Evolutionary conservation across 768 basidiomycete species (phyloP).

Genomic region (Panellus pusillus): DNA sequence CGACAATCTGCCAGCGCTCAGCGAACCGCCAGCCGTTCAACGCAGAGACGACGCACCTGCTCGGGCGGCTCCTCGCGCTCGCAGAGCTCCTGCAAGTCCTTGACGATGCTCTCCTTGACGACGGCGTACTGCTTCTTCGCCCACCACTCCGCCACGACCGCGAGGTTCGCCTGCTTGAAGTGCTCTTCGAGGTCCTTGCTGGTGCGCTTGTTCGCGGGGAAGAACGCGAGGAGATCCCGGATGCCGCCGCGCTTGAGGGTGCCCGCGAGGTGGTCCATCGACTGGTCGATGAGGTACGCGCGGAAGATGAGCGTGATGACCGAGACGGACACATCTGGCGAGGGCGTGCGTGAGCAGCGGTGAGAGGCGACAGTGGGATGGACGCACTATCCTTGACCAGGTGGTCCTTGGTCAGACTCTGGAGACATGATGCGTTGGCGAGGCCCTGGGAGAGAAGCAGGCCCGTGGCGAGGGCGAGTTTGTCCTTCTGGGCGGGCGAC

Average conservation of each 20-base stretch:
- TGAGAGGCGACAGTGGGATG: conserved; percentile 1
- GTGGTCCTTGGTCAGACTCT: conserved; percentile 88
- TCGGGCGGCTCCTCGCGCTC: conserved; percentile 69
- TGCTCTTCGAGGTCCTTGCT: conserved; percentile 76
- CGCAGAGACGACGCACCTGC: conserved; percentile 51
- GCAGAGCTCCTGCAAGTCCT: conserved; percentile 66
- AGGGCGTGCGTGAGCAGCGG: not conserved
- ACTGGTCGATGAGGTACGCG: conserved; percentile 76
- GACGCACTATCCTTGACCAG: conserved; percentile 87
- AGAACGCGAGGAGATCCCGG: conserved; percentile 84
- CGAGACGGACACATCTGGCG: conserved; percentile 70
- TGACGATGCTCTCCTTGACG: conserved; percentile 75
- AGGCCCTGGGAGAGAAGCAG: conserved; percentile 85
- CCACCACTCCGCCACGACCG: conserved; percentile 91
- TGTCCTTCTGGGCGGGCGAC: conserved; percentile 73
- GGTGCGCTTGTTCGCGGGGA: conserved; percentile 82
- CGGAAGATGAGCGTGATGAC: conserved; percentile 81
- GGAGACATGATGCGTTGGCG: conserved; percentile 73
- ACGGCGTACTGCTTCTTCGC: conserved; percentile 84
- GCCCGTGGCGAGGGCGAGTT: conserved; percentile 79
- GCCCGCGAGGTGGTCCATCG: conserved; percentile 85
- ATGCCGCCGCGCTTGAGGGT: conserved; percentile 83
- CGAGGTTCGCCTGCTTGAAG: conserved; percentile 78
- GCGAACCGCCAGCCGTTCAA: conserved; percentile 7
- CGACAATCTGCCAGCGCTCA: conserved; percentile 58